Evolutionary conservation across 1,284 basidiomycete genomes (phyloP).

Genomic region (Fomitiporia mediterranea): DNA sequence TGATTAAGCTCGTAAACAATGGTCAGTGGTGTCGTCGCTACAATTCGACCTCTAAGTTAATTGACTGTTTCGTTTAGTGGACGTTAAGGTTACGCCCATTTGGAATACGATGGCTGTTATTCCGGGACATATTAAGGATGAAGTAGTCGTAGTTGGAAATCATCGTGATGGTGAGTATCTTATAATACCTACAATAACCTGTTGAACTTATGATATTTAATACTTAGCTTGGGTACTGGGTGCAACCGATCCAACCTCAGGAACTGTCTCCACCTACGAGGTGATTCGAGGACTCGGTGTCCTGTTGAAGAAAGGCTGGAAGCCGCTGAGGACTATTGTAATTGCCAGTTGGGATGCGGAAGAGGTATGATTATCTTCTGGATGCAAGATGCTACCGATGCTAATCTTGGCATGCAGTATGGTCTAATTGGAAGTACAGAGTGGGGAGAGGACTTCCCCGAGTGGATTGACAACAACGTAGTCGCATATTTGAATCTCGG

Average conservation of each 20-base stretch:
- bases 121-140: slow-evolving; percentile 83
- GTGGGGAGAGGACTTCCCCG: slow-evolving; percentile 84
- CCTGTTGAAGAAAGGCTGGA: slow-evolving; percentile 80
- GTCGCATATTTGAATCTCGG: slow-evolving; percentile 87
- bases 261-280: slow-evolving; percentile 83
- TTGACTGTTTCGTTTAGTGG: slow-evolving; percentile 5
- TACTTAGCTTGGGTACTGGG: slow-evolving; percentile 47
- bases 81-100: slow-evolving; percentile 41
- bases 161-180: slow-evolving; percentile 72
- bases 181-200: not conserved
- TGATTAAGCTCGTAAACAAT: slow-evolving; percentile 58
- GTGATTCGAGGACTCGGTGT: slow-evolving; percentile 75
- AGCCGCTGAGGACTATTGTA: slow-evolving; percentile 81
- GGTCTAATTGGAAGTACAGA: slow-evolving; percentile 87
- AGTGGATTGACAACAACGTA: slow-evolving; percentile 73
- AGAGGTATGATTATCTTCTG: slow-evolving; percentile 46
- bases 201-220: not conserved
- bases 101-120: slow-evolving; percentile 90
- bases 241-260: slow-evolving; percentile 83
- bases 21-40: slow-evolving; percentile 35
- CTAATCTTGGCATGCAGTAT: slow-evolving; percentile 44
- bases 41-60: not conserved
- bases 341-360: slow-evolving; percentile 93
- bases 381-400: not conserved
- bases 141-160: slow-evolving; percentile 82